These are phyloP conservation scores for Cylindrotheca closterium DNA, from an alignment of 108 stramenopile species.

Conservation along the genomic window DNA sequence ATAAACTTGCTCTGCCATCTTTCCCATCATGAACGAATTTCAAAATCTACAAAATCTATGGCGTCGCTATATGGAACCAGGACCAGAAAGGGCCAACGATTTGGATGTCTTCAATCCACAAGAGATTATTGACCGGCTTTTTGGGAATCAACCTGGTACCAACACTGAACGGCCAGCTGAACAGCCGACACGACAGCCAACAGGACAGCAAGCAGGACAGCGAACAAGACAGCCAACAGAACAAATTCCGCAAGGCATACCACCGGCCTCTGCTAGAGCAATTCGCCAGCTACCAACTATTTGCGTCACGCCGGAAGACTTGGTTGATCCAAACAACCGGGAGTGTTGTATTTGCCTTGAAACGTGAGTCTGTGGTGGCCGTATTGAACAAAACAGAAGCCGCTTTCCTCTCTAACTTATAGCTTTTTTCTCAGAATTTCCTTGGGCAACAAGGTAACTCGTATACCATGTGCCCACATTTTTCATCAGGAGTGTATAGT, in stretches of 20 bases:
- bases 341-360: slow-evolving; percentile 87
- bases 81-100: too few species aligned
- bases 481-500: slow-evolving; percentile 50
- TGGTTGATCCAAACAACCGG: slow-evolving; percentile 62
- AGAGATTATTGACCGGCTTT: too few species aligned
- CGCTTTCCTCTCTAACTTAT: neutral
- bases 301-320: slow-evolving; percentile 51
- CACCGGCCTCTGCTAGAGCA: slow-evolving; percentile 28
- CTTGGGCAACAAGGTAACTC: slow-evolving; percentile 33
- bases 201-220: too few species aligned
- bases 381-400: neutral
- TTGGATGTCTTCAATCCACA: too few species aligned
- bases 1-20: too few species aligned
- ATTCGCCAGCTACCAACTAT: slow-evolving; percentile 37
- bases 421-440: slow-evolving; percentile 22
- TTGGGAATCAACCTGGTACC: too few species aligned
- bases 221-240: neutral
- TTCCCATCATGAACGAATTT: too few species aligned
- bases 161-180: too few species aligned
- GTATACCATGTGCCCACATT: slow-evolving; percentile 76
- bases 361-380: slow-evolving; percentile 17
- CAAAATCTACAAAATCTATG: too few species aligned
- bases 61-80: too few species aligned
- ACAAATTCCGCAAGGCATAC: slow-evolving; percentile 6
- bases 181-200: too few species aligned